Base-by-base conservation (phyloP, 768 basidiomycete species). In the Tubosaeta sp. region DNA sequence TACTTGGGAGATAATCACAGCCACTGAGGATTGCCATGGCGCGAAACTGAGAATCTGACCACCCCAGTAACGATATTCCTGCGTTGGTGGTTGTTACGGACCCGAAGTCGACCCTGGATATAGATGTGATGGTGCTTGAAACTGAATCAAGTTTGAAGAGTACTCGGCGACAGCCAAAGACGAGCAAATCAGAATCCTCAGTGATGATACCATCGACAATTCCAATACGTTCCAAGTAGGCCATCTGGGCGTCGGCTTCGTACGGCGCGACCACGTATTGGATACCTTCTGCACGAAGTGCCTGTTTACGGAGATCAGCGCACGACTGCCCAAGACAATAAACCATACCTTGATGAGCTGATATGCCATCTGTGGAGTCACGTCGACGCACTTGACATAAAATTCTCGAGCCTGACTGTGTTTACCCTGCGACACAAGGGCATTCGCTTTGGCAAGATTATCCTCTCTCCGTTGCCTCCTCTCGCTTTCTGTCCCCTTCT, bases 181-280 rank as follows among this genome's bases (percentile, higher is more conserved):
- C 95, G 53, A 98, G 85, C 27, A 99, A 77, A 69, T 99, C 97
- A 0, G 95, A 97, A 71, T 98, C 97, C 71, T 99, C 97, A 2
- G 97, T 98, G 59, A 99, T 80, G 67, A 99, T 86, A 3, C 85
- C 97, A 65, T 95, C 87, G 37, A 93, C 90, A 32, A 89, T 62
- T 16, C 91, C 91, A 39, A 75, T 68, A 45, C 81, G 82, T 65
- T 98, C 97, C 41, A 99, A 80, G 70, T 88, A 97, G 42, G 91
- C 88, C 51, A 99, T 80, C 68, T 99, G 97, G 1, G 97, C 93
- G 63, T 99, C 97, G 1, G 97, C 97, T 75, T 99, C 97, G 68
- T 98, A 99, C 0, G 97, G 97, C 5, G 97, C 95, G 16, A 98
- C 97, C 35, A 98, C 75, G 65, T 95, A 97, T 17, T 79, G 66